phyloP scores from a whole-genome alignment of 1,284 basidiomycete genomes.

The Papiliotrema terrestris region DNA sequence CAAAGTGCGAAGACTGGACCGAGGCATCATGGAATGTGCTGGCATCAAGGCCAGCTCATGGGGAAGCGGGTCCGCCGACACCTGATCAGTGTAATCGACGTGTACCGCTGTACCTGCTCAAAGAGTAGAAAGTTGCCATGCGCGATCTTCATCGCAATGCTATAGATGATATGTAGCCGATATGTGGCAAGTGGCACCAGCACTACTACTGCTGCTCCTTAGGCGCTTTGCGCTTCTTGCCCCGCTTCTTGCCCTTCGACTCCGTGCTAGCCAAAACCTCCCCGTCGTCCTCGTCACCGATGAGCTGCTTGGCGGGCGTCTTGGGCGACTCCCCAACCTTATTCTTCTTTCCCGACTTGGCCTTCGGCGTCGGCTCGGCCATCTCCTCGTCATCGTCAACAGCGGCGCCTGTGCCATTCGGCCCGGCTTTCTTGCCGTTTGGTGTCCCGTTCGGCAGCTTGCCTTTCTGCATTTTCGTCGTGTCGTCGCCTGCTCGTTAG shows the following conservation, averaged over 20 bases:
- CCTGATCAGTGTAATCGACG: no score
- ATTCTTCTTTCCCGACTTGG: not conserved
- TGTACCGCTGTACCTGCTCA: no score
- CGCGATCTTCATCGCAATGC: not conserved
- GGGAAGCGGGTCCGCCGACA: no score
- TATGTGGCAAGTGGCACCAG: no score
- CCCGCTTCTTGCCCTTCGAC: not conserved
- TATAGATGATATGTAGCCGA: not conserved
- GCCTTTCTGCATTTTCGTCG: not conserved
- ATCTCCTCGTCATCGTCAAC: not conserved
- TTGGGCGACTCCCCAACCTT: not conserved
- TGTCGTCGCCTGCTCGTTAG: not conserved
- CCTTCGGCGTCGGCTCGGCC: not conserved
- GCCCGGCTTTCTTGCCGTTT: not conserved
- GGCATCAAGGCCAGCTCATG: no score
- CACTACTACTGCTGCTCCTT: not conserved
- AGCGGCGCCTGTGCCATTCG: not conserved
- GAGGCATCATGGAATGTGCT: no score
- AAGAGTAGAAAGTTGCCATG: no score
- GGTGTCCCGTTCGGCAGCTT: not conserved
- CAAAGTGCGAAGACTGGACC: no score
- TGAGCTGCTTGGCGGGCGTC: not conserved
- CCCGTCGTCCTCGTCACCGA: not conserved
- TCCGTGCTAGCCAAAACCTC: not conserved
- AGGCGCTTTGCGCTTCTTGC: constrained; percentile 8